These are phyloP conservation scores for Brassica napus DNA, from an alignment of 345 rosid genomes.

Conservation along the genomic window Da-Ae NC_063446.1:9227001-9227500, in stretches of 20 bases:
- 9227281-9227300: constrained; percentile 5
- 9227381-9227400: background rate
- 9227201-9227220: constrained; percentile 19
- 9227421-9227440: constrained; percentile 27
- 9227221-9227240: constrained; percentile 30
- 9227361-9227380: background rate
- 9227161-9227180: constrained; percentile 31
- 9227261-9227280: constrained; percentile 12
- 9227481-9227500: constrained; percentile 24
- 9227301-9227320: background rate
- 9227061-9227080: constrained; percentile 35
- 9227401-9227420: background rate
- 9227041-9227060: constrained; percentile 86
- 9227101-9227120: constrained; percentile 28
- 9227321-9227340: too few relatives aligned
- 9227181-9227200: constrained; percentile 31
- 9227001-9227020: constrained; percentile 96
- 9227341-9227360: background rate
- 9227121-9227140: constrained; percentile 25
- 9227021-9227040: constrained; percentile 86
- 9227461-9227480: constrained; percentile 35
- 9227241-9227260: constrained; percentile 15
- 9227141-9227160: constrained; percentile 26
- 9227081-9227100: background rate
- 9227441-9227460: background rate